Conservation (phyloP, 2,329 filamentous ascomycete genomes). For the Pseudogymnoascus sp. region DNA sequence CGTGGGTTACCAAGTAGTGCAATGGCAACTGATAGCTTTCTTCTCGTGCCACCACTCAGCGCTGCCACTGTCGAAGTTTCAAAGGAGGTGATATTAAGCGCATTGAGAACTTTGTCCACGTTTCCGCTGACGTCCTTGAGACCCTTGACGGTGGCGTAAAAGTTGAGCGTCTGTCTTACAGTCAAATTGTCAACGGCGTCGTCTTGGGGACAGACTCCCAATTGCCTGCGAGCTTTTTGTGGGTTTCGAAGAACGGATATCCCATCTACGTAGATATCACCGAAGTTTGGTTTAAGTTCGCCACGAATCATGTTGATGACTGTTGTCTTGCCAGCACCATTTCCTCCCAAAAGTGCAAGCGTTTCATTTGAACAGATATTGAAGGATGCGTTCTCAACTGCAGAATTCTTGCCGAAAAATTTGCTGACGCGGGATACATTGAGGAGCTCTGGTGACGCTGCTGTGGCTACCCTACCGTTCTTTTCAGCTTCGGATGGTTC, state of each 20-base stretch:
- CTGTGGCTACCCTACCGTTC: conserved; percentile 26
- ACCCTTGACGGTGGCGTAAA: conserved; percentile 29
- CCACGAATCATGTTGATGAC: conserved; percentile 60
- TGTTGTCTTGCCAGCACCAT: conserved; percentile 59
- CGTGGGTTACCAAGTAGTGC: conserved; percentile 29
- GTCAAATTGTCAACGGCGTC: conserved; percentile 31
- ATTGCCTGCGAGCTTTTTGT: conserved; percentile 21
- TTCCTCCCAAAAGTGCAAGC: conserved; percentile 58
- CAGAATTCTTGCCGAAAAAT: conserved; percentile 49
- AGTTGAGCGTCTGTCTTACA: conserved; percentile 27
- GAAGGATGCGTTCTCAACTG: conserved; percentile 59
- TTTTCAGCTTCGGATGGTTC: conserved; percentile 23
- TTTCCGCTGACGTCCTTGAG: conserved; percentile 20
- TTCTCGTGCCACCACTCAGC: conserved; percentile 28
- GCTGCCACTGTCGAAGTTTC: conserved; percentile 22
- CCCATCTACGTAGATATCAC: conserved; percentile 54
- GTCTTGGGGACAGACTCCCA: conserved; percentile 31
- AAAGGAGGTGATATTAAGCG: conserved; percentile 23
- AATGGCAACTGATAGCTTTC: conserved; percentile 30
- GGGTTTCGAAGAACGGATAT: conserved; percentile 39
- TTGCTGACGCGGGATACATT: conserved; percentile 58
- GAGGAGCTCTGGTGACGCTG: conserved; percentile 35
- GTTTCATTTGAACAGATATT: conserved; percentile 53
- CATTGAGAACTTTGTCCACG: neutral
- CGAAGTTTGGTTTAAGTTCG: conserved; percentile 49